Conservation (phyloP, 2,329 filamentous ascomycete species). For the Hypoxylon sp. region DNA sequence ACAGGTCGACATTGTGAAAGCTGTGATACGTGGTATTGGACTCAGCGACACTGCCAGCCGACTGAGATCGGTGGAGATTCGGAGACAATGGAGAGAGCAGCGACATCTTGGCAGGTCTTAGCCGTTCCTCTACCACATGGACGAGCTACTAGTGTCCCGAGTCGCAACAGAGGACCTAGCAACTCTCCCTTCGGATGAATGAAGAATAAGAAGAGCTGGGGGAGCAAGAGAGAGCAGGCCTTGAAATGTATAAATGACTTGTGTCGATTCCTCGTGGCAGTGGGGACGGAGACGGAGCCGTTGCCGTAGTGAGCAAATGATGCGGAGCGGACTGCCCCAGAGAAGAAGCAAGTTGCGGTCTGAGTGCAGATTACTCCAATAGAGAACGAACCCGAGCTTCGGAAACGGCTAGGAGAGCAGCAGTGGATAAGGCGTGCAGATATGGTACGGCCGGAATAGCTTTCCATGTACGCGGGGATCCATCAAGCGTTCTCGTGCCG, state of each 20-base stretch:
- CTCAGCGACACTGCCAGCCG: slow-evolving; percentile 53
- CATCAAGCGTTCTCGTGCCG: slow-evolving; percentile 14
- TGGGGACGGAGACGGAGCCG: slow-evolving; percentile 15
- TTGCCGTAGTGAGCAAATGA: slow-evolving; percentile 22
- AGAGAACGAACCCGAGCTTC: slow-evolving; percentile 23
- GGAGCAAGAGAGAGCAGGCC: background rate
- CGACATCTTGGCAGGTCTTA: slow-evolving; percentile 37
- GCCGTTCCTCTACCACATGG: slow-evolving; percentile 23
- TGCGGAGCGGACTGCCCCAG: slow-evolving; percentile 11
- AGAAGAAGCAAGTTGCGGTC: slow-evolving; percentile 36
- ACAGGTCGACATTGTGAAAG: slow-evolving; percentile 59
- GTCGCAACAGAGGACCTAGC: background rate
- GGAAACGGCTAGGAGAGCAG: slow-evolving; percentile 18
- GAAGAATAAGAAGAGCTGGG: background rate
- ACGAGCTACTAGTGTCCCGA: background rate
- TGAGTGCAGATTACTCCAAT: slow-evolving; percentile 28
- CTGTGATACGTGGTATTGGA: slow-evolving; percentile 63
- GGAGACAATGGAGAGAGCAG: slow-evolving; percentile 34
- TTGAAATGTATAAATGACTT: slow-evolving; percentile 6
- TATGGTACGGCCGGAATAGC: slow-evolving; percentile 13
- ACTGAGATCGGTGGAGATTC: slow-evolving; percentile 43
- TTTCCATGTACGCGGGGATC: slow-evolving; percentile 13
- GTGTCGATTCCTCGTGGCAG: slow-evolving; percentile 3
- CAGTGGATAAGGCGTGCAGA: no score
- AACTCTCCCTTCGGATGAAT: background rate